Conservation (phyloP, 352 stramenopile genomes). For the Phytophthora podocarpi region DNA sequence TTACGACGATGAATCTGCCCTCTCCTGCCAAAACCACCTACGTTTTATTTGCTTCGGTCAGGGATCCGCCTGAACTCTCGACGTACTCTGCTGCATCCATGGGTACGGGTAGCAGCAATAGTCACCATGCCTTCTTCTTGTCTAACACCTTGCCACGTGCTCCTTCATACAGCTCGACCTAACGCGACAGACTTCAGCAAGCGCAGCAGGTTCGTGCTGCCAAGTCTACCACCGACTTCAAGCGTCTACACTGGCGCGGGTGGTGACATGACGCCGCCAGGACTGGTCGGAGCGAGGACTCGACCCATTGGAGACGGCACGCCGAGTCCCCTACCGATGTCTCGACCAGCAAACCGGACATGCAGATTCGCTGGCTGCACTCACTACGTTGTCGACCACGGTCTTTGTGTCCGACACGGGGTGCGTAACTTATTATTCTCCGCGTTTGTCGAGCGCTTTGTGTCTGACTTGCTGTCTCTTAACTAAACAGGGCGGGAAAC, state of each 20-base stretch:
- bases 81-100: conserved; percentile 27
- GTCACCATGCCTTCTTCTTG: not conserved
- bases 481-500: conserved; percentile 67
- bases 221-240: not conserved
- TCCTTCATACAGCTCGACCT: conserved; percentile 13
- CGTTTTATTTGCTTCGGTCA: not conserved
- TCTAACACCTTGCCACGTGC: too few species aligned
- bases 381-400: conserved; percentile 74
- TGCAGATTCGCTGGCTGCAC: conserved; percentile 67
- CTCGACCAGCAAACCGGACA: conserved; percentile 51
- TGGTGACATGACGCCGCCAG: conserved; percentile 20
- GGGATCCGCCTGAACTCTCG: not conserved
- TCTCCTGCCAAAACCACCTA: not conserved
- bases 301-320: conserved; percentile 10
- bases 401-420: conserved; percentile 66
- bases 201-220: not conserved
- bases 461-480: not conserved
- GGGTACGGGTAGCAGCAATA: conserved; percentile 3
- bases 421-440: conserved; percentile 27
- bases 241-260: conserved; percentile 2
- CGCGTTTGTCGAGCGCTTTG: not conserved
- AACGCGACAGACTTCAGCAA: conserved; percentile 8
- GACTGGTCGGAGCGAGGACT: conserved; percentile 8
- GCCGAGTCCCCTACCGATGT: conserved; percentile 1
- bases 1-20: not conserved